Conservation (phyloP, 2,329 filamentous ascomycete genomes). For the Fusarium liriodendri region DNA sequence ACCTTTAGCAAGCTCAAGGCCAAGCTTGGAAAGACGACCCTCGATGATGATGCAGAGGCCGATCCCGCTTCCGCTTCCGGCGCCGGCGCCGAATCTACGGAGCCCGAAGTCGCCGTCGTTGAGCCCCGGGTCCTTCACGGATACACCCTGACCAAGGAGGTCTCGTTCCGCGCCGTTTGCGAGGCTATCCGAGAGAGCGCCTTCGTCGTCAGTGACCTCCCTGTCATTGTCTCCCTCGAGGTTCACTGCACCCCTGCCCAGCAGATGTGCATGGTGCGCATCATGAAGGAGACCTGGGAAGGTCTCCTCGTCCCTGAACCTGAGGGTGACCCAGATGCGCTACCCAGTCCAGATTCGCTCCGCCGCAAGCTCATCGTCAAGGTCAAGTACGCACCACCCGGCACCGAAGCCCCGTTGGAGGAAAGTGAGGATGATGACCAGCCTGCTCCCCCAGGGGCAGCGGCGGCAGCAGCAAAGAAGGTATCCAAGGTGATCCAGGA, state of each 20-base stretch:
- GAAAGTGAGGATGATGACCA: constrained; percentile 51
- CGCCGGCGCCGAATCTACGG: constrained; percentile 21
- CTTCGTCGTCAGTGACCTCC: constrained; percentile 80
- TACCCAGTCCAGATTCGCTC: constrained; percentile 78
- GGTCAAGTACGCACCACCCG: constrained; percentile 74
- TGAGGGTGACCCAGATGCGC: constrained; percentile 57
- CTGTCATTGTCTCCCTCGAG: constrained; percentile 94
- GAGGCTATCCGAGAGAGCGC: constrained; percentile 81
- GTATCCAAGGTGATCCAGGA: constrained; percentile 75
- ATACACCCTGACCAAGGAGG: constrained; percentile 89
- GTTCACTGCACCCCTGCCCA: constrained; percentile 86
- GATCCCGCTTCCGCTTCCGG: not conserved
- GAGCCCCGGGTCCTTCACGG: constrained; percentile 89
- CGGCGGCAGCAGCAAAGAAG: constrained; percentile 63
- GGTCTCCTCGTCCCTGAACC: constrained; percentile 72
- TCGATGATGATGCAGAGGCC: constrained; percentile 44
- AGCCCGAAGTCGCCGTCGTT: constrained; percentile 48
- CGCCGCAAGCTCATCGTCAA: constrained; percentile 85
- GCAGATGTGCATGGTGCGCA: constrained; percentile 90
- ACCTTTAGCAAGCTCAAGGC: constrained; percentile 74
- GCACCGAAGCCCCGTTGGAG: constrained; percentile 44
- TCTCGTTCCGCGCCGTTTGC: constrained; percentile 89
- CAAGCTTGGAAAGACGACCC: constrained; percentile 61
- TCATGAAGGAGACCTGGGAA: constrained; percentile 89
- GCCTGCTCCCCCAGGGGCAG: constrained; percentile 48